Evolutionary conservation across 345 rosid species (phyloP), one percentile per base, ranked within the genome.

Genomic region (Salix udensis): DNA sequence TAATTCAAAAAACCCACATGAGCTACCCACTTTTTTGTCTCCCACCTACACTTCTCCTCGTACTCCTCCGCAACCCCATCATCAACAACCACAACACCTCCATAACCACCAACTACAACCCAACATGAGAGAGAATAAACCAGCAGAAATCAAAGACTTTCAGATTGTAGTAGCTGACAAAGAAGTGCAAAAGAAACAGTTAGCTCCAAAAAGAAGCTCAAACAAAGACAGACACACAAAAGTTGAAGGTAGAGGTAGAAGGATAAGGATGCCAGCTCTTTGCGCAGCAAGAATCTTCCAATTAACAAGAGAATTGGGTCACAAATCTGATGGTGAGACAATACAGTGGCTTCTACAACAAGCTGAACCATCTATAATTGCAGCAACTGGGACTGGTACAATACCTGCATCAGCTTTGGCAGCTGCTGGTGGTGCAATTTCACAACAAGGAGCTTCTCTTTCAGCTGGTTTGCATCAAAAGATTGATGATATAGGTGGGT

Each of bases 281-380:
- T 94, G 98, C 79, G 98, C 98, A 0, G 97, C 98, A 36, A 88
- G 98, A 89, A 94, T 94, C 78, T 94, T 94, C 67, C 98, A 94
- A 71, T 87, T 94, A 83, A 94, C 98, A 58, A 89, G 98, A 70
- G 98, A 94, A 87, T 87, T 94, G 88, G 98, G 97, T 80, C 97
- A 94, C 74, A 94, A 94, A 88, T 94, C 98, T 5, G 98, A 94
- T 77, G 98, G 98, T 10, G 97, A 94, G 78, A 94, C 98, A 30
- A 94, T 94, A 61, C 98, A 92, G 87, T 94, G 98, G 98, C 81
- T 94, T 24, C 84, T 94, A 42, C 98, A 94, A 60, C 98, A 94
- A 76, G 96, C 98, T 10, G 98, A 94, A 76, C 97, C 98, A 9
- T 94, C 97, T 0, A 94, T 94, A 68, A 85, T 94, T 50, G 92